Conservation (phyloP, 1,284 basidiomycete genomes). For the Cryptococcus amylolentus region DNA sequence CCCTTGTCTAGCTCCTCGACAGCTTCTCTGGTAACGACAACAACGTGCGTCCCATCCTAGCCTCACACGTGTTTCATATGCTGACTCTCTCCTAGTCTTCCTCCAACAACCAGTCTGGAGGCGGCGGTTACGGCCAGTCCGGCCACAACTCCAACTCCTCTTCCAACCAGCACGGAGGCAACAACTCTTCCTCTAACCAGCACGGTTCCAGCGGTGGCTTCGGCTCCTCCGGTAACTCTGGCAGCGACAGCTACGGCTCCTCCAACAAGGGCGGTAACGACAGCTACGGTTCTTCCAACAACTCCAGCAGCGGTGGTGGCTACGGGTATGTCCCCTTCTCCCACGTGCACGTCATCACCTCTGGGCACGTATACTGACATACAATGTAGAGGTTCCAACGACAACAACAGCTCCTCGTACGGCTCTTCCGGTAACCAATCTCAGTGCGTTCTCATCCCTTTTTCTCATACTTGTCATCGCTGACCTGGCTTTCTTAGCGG, state of each 20-base stretch:
- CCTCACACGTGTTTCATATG: not conserved
- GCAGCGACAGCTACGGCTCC: slow-evolving; percentile 1
- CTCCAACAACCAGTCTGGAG: not conserved
- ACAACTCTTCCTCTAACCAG: not conserved
- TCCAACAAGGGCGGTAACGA: not conserved
- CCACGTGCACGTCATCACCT: too few relatives aligned
- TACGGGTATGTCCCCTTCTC: not conserved
- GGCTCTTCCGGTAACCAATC: too few relatives aligned
- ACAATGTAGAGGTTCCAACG: too few relatives aligned
- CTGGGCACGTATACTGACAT: too few relatives aligned
- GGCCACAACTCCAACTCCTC: not conserved
- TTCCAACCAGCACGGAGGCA: not conserved
- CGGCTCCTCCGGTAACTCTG: not conserved
- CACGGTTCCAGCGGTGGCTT: not conserved
- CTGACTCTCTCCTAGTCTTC: not conserved
- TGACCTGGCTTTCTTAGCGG: not conserved
- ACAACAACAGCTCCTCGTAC: too few relatives aligned
- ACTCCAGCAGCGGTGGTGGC: not conserved
- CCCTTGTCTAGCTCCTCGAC: not conserved
- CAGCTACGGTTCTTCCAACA: not conserved
- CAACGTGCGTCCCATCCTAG: not conserved
- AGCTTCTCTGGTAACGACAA: not conserved
- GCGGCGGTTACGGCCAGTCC: not conserved
- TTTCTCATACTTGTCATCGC: too few relatives aligned
- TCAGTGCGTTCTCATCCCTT: too few relatives aligned